Base-by-base conservation (phyloP, 2,329 filamentous ascomycete species). In the Chrysoporthe deuterocubensis region DNA sequence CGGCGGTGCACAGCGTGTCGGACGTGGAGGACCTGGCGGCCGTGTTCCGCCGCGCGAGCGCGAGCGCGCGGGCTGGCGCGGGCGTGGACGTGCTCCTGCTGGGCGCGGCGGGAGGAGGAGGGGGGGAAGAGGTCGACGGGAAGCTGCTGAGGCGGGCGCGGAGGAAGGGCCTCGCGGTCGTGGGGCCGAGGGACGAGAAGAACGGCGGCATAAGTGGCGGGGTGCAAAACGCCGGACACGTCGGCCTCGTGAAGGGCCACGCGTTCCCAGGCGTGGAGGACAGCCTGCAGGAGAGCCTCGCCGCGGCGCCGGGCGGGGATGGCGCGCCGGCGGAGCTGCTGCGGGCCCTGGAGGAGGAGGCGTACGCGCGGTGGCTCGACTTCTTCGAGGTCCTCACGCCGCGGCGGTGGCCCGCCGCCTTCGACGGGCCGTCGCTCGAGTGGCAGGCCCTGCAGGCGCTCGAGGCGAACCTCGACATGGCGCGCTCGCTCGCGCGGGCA, bases 361-460 rank as follows among this genome's bases (percentile, higher is more conserved):
- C 72, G 1, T 73, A 75, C 61, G 71, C 74, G 56, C 75, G 77
- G 62, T 82, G 80, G 80, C 70, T 74, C 7, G 76, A 77, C 3
- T 75, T 81, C 37, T 77, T 81, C 57, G 80, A 80, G 11, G 44
- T 70, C 0, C 62, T 79, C 26, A 65, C 72, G 4, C 61, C 70
- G 6, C 67, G 69, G 26, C 52, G 65, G 34, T 48, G 67, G 9
- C 32, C 57, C 18, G 13, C 44, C 6, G 6, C 64, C 50, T 21
- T 67, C 14, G 68, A 71, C 11, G 70, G 66, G 4, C 46, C 63
- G 2, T 67, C 71, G 1, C 64, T 79, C 7, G 76, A 74, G 68
- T 77, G 74, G 75, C 73, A 76, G 57, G 72, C 75, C 4, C 71
- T 76, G 26, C 71, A 71, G 46, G 75, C 73, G 7, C 72, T 82